phyloP scores from a whole-genome alignment of 2,329 filamentous ascomycete species.

The Purpureocillium lavendulum region DNA sequence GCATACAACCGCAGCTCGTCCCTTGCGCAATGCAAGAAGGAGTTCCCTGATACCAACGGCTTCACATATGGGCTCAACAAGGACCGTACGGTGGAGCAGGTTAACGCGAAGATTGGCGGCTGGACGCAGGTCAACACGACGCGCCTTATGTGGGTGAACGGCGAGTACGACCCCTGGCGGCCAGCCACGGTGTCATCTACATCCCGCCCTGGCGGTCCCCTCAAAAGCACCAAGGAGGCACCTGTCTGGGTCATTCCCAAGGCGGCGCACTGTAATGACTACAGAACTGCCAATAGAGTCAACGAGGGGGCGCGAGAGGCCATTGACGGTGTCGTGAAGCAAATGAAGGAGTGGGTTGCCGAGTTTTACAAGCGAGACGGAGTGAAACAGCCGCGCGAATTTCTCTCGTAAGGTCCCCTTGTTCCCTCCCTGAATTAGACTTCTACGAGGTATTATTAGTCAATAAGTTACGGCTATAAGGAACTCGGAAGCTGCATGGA shows the following conservation, averaged over 20 bases:
- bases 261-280: conserved; percentile 49
- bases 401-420: too few species aligned
- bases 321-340: too few species aligned
- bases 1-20: conserved; percentile 42
- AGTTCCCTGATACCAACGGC: conserved; percentile 42
- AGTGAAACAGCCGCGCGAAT: too few species aligned
- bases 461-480: too few species aligned
- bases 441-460: too few species aligned
- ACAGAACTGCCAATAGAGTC: too few species aligned
- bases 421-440: too few species aligned
- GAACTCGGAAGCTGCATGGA: too few species aligned
- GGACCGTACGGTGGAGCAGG: conserved; percentile 34
- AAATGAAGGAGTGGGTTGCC: too few species aligned
- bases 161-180: conserved; percentile 52
- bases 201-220: conserved; percentile 44
- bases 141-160: conserved; percentile 50
- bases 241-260: conserved; percentile 46
- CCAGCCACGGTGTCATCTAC: conserved; percentile 44
- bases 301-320: too few species aligned
- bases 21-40: conserved; percentile 44
- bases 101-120: conserved; percentile 47
- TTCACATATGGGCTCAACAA: conserved; percentile 37
- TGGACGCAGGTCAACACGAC: conserved; percentile 44
- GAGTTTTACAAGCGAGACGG: too few species aligned
- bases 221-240: conserved; percentile 33